Base-by-base conservation (phyloP, 345 rosid species). In the Turnera subulata region DNA sequence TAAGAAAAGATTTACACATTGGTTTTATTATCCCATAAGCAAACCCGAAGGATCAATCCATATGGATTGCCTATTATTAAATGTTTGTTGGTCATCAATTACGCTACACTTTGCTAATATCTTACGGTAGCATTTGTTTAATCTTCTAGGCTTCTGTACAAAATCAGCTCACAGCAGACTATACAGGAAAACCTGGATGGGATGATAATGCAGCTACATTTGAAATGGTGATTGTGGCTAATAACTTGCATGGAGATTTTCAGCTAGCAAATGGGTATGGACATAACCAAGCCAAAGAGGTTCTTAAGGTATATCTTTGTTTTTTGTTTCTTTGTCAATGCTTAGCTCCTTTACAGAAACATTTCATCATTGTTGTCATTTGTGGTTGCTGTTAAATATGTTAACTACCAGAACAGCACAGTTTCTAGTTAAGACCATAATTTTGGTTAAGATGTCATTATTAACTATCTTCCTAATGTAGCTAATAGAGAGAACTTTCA, bases 251-350 rank as follows among this genome's bases (percentile, higher is more conserved):
- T 45, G 94, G 94, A 55, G 94, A 86, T 76, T 81, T 73, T 73
- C 94, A 86, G 67, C 82, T 83, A 6, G 82, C 84, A 38, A 86
- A 86, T 44, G 94, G 87, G 50, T 81, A 79, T 56, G 87, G 82
- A 55, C 75, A 66, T 49, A 55, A 56, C 16, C 74, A 68, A 47
- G 94, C 89, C 20, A 86, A 78, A 61, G 73, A 83, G 52, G 79
- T 86, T 78, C 82, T 83, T 15, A 61, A 81, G 87, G 94, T 83
- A 64, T 40, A 54, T 49, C 47, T n/a, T 24, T 45, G 8, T 19
- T 40, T 45, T 50, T 5, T 46, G 11, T 55, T 54, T 37, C 22
- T 21, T 3, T 39, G 39, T 55, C 37, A 46, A 23, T 33, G 19
- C 40, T 5, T 52, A 10, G 3, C 51, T 17, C 29, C 47, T 23